Conservation (phyloP, 768 basidiomycete genomes). For the Lactifluus rugatus region DNA sequence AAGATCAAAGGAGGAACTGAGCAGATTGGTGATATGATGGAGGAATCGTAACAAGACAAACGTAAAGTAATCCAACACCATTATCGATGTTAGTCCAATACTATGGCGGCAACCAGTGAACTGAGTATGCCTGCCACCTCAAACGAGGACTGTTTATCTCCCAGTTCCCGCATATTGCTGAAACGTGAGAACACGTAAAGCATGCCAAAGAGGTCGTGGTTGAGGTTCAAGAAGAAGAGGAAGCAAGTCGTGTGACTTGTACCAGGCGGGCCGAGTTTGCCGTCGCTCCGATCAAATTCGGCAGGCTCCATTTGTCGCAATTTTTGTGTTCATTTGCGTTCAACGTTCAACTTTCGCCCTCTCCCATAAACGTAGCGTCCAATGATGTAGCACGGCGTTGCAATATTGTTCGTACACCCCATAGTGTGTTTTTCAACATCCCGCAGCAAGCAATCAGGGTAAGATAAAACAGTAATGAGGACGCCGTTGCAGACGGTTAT, state of each 20-base stretch:
- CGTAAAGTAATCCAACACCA: background rate
- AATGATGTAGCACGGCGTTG: too few species aligned
- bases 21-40: constrained; percentile 3
- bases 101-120: constrained; percentile 17
- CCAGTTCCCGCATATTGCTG: constrained; percentile 9
- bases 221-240: background rate
- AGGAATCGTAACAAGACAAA: constrained; percentile 2
- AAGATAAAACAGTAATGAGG: too few species aligned
- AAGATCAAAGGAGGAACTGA: background rate
- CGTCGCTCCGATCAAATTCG: background rate
- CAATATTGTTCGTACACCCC: too few species aligned
- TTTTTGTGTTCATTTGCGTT: too few species aligned
- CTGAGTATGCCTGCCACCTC: constrained; percentile 12
- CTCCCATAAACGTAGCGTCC: too few species aligned
- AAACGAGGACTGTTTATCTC: constrained; percentile 19
- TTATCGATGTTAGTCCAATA: constrained; percentile 13
- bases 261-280: constrained; percentile 1
- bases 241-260: too few species aligned
- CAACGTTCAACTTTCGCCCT: too few species aligned
- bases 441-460: too few species aligned
- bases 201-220: constrained; percentile 15
- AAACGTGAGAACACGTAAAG: constrained; percentile 3
- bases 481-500: too few species aligned
- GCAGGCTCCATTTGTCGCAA: too few species aligned
- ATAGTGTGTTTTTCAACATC: too few species aligned